These are phyloP conservation scores for Thuja plicata DNA, from an alignment of 83 land plant genomes.

Conservation along the genomic window DNA sequence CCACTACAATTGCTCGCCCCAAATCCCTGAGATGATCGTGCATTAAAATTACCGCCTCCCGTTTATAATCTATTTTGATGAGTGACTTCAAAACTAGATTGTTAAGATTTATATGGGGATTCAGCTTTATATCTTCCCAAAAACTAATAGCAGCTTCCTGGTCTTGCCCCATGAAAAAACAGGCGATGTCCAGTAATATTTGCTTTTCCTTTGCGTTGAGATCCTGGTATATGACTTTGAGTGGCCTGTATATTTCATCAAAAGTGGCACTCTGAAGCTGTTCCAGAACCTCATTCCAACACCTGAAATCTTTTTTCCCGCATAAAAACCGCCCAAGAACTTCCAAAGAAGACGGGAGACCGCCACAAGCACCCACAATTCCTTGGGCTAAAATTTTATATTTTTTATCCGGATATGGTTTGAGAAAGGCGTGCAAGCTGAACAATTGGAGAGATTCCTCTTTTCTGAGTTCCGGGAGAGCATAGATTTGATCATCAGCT, in stretches of 20 bases:
- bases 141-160: background rate
- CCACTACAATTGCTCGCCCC: background rate
- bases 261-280: background rate
- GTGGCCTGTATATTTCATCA: background rate
- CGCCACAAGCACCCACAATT: background rate
- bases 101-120: background rate
- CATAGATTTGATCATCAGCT: background rate
- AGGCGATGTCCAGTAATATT: background rate
- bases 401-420: background rate
- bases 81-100: background rate
- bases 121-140: background rate
- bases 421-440: background rate
- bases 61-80: background rate
- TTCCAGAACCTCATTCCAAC: background rate
- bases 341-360: background rate
- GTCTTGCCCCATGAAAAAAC: background rate
- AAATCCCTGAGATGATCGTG: constrained; percentile 4
- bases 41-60: background rate
- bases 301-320: background rate
- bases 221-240: background rate
- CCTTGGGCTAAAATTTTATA: background rate
- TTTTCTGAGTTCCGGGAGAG: background rate
- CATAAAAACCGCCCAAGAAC: background rate
- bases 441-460: background rate
- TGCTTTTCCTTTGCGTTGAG: too few relatives aligned